These are phyloP conservation scores for Neoboletus magnificus DNA, from an alignment of 768 basidiomycete genomes.

Conservation along the genomic window DNA sequence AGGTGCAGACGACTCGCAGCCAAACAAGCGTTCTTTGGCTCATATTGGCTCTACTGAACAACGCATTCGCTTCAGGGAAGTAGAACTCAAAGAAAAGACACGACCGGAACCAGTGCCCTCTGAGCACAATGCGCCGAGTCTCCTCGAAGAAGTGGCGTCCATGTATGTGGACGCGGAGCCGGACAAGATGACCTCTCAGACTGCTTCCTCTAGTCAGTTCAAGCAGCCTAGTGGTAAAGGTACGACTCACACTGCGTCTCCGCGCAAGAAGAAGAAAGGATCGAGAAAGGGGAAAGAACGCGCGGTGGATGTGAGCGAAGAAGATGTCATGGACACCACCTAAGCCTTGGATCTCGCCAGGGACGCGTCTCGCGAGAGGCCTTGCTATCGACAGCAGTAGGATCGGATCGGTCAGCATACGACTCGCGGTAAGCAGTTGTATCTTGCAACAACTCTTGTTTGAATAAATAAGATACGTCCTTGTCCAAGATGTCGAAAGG, in stretches of 20 bases:
- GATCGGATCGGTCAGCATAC: background rate
- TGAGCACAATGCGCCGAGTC: slow-evolving; percentile 5
- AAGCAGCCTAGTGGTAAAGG: slow-evolving; percentile 4
- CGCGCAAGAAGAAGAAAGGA: slow-evolving; percentile 15
- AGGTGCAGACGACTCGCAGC: slow-evolving; percentile 42
- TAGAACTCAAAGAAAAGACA: slow-evolving; percentile 47
- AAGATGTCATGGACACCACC: slow-evolving; percentile 18
- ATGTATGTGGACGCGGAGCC: slow-evolving; percentile 20
- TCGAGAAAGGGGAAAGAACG: slow-evolving; percentile 29
- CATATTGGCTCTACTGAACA: slow-evolving; percentile 63
- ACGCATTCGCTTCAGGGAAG: slow-evolving; percentile 71
- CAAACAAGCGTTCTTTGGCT: slow-evolving; percentile 47
- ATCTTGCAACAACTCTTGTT: background rate
- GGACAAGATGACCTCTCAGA: background rate
- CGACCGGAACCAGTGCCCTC: slow-evolving; percentile 26
- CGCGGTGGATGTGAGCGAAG: slow-evolving; percentile 17
- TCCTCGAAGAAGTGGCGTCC: slow-evolving; percentile 17
- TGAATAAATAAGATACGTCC: background rate
- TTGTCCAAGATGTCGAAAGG: background rate
- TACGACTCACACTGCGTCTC: background rate
- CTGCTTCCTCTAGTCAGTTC: background rate
- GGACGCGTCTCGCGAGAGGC: background rate
- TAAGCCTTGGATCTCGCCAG: background rate
- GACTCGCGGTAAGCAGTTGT: background rate
- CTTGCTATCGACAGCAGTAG: background rate